Percentiles rank a stretch among this genome's conserved stretches.
These are phyloP conservation scores for Pythium pyrilobum DNA, from an alignment of 352 stramenopile species.

Conservation along the genomic window DNA sequence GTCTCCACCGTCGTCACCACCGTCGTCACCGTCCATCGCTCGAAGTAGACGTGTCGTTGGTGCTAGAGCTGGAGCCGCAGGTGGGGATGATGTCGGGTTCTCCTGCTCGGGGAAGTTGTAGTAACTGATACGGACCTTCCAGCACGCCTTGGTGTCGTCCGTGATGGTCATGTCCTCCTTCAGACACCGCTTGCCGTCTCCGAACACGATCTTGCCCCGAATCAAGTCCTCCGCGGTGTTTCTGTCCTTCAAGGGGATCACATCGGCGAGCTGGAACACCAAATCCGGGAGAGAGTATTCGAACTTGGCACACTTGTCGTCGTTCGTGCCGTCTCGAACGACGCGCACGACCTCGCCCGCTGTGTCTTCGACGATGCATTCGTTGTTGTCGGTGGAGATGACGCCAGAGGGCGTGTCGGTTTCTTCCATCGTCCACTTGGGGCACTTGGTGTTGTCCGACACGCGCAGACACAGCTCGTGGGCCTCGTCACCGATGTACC, in stretches of 20 bases:
- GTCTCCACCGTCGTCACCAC: too few species aligned
- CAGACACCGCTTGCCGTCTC: neutral
- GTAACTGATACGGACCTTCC: neutral
- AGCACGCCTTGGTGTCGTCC: neutral
- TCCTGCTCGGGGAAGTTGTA: neutral
- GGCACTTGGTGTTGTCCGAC: neutral
- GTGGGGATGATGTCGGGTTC: too few species aligned
- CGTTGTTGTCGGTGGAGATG: neutral
- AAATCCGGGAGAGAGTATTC: neutral
- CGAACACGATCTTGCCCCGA: neutral
- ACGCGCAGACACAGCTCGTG: neutral
- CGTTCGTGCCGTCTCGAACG: neutral
- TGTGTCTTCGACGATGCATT: neutral
- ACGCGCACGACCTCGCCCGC: neutral
- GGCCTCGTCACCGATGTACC: neutral
- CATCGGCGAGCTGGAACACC: neutral
- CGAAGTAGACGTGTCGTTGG: too few species aligned
- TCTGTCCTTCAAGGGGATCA: neutral
- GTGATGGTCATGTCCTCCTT: neutral
- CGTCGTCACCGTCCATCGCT: too few species aligned
- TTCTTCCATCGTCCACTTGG: neutral
- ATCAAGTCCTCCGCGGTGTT: neutral
- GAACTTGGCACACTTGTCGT: neutral
- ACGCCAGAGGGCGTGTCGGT: neutral
- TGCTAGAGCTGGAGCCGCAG: too few species aligned